Evolutionary conservation across 495 filamentous ascomycete species (phyloP), one percentile per base, ranked within the genome.

Genomic region (Aspergillus nidulans): DNA sequence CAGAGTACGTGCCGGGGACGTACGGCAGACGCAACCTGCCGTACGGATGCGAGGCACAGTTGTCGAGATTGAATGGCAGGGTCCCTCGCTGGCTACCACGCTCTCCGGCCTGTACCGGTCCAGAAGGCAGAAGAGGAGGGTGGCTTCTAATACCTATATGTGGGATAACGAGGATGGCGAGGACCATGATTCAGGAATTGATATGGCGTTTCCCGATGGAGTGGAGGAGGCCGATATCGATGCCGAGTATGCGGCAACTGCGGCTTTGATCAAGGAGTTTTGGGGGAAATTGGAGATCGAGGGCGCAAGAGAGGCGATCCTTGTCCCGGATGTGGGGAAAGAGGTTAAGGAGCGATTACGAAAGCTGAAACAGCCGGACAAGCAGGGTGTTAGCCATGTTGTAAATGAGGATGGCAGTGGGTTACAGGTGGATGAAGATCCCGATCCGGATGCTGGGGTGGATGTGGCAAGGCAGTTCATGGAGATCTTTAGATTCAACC

Each of bases 381-480:
- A 51, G 41, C 30, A 53, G 53, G 42, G 13, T 15, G 15, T 19
- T n/a, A 15, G 40, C 3, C 25, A 20, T 10, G 16, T 3, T 6
- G 41, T 26, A 1, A 18, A 10, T 13, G 49, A 53, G 48, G 50
- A 55, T 8, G 24, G 34, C 25, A 50, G 15, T 12, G 38, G 40
- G 51, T 41, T 46, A 30, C 57, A 56, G 45, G 25, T 46, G 32
- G 62, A 66, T 16, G 69, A 70, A 32, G 68, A 72, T 45, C 57
- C 63, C 18, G 69, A 77, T 63, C 63, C 68, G n/a, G 50, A 65
- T 46, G 68, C 71, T 46, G 75, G 73, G 4, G 65, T 67, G 21
- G 75, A 77, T 69, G 53, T 75, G 55, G 75, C 75, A 15, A 72
- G 73, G 54, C 75, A 77, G 56, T 76, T 71, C 55, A 75, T 76